Evolutionary conservation across 2,329 filamentous ascomycete species (phyloP).

Genomic region (Talaromyces amestolkiae): DNA sequence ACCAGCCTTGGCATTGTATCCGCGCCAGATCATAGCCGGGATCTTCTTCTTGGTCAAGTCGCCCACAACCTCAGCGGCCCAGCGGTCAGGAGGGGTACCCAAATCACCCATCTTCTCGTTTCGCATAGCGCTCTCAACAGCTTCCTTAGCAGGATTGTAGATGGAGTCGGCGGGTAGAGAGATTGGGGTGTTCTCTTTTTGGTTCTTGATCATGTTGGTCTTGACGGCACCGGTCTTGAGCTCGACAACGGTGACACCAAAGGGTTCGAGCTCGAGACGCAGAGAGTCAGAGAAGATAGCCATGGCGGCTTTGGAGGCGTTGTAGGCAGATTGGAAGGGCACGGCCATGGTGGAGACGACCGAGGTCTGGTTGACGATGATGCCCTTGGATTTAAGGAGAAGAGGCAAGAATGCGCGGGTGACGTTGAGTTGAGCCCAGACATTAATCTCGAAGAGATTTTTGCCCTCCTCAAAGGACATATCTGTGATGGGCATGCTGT

Average conservation of each 20-base stretch:
- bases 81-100: slow-evolving; percentile 11
- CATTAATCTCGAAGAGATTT: slow-evolving; percentile 35
- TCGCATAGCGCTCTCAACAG: slow-evolving; percentile 9
- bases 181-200: slow-evolving; percentile 3
- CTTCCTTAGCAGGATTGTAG: slow-evolving; percentile 9
- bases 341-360: slow-evolving; percentile 15
- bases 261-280: slow-evolving; percentile 13
- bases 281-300: slow-evolving; percentile 11
- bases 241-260: slow-evolving; percentile 9
- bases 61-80: slow-evolving; percentile 11
- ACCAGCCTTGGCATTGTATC: slow-evolving; percentile 5
- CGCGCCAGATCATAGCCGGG: slow-evolving; percentile 14
- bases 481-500: slow-evolving; percentile 15
- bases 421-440: slow-evolving; percentile 35
- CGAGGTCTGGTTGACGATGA: slow-evolving; percentile 15
- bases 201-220: slow-evolving; percentile 15
- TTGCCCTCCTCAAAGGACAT: slow-evolving; percentile 10
- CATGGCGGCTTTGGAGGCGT: slow-evolving; percentile 16
- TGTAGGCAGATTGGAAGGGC: slow-evolving; percentile 12
- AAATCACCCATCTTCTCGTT: slow-evolving; percentile 7
- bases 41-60: slow-evolving; percentile 15
- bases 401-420: slow-evolving; percentile 34
- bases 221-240: slow-evolving; percentile 14
- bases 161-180: slow-evolving; percentile 5
- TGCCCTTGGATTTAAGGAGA: slow-evolving; percentile 23